These are phyloP conservation scores for Botrytis fabae DNA, from an alignment of 2,329 filamentous ascomycete species.

Conservation along the genomic window DNA sequence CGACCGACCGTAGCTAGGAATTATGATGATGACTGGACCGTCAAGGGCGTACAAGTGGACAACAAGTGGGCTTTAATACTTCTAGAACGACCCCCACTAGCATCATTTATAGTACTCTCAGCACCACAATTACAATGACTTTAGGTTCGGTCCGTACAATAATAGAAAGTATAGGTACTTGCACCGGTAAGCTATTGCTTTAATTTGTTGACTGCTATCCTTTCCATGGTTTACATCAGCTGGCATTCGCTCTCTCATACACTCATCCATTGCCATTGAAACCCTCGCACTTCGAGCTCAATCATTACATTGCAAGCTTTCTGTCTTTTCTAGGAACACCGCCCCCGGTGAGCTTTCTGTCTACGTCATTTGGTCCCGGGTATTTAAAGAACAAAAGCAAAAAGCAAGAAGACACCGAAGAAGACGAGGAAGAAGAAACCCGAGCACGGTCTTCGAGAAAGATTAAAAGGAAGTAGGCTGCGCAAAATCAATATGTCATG, in stretches of 20 bases:
- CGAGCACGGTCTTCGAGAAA: conserved; percentile 5
- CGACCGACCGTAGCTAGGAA: too few species aligned
- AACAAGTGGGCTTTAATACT: not conserved
- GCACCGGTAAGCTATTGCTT: not conserved
- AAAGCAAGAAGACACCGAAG: not conserved
- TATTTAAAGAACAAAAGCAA: not conserved
- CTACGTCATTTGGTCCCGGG: conserved; percentile 19
- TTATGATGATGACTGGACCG: not conserved
- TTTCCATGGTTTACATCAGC: not conserved
- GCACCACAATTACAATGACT: not conserved
- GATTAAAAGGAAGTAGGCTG: not conserved
- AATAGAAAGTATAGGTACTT: not conserved
- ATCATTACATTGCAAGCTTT: not conserved
- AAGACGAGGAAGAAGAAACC: conserved; percentile 1
- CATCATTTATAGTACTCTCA: not conserved
- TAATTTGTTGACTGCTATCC: not conserved
- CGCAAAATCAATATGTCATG: conserved; percentile 22
- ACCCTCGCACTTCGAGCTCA: not conserved
- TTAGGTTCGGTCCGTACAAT: not conserved
- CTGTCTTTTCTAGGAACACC: not conserved
- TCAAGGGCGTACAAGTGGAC: not conserved
- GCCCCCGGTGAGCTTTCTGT: conserved; percentile 1
- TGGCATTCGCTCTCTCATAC: not conserved
- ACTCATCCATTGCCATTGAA: not conserved
- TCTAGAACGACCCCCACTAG: not conserved